These are phyloP conservation scores for Botrytis sinoallii DNA, from an alignment of 2,329 filamentous ascomycete genomes.

Conservation along the genomic window DNA sequence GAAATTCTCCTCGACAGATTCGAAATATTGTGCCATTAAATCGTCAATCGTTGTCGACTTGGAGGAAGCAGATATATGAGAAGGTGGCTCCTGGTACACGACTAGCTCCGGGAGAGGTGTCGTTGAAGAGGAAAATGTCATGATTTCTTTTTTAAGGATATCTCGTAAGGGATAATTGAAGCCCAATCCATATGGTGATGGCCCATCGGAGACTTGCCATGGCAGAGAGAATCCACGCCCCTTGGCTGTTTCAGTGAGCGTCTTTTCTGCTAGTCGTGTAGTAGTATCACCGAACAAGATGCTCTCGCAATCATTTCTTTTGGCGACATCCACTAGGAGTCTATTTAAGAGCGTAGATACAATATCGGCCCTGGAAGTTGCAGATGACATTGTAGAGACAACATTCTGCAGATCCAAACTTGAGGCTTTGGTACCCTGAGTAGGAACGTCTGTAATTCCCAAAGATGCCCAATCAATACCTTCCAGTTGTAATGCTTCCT, in stretches of 20 bases:
- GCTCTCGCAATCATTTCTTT: slow-evolving; percentile 58
- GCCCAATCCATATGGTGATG: slow-evolving; percentile 30
- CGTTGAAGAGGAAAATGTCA: slow-evolving; percentile 58
- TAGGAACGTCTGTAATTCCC: slow-evolving; percentile 22
- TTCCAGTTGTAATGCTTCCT: slow-evolving; percentile 53
- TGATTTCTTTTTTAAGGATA: slow-evolving; percentile 75
- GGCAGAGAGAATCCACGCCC: slow-evolving; percentile 82
- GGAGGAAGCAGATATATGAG: slow-evolving; percentile 34
- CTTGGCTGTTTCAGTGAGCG: slow-evolving; percentile 84
- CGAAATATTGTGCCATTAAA: slow-evolving; percentile 85
- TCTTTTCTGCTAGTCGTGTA: slow-evolving; percentile 80
- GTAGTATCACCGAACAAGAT: slow-evolving; percentile 84
- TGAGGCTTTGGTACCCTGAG: slow-evolving; percentile 24
- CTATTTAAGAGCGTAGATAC: slow-evolving; percentile 67
- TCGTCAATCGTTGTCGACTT: slow-evolving; percentile 86
- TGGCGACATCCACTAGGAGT: slow-evolving; percentile 65
- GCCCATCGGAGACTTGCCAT: slow-evolving; percentile 76
- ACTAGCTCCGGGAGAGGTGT: slow-evolving; percentile 51
- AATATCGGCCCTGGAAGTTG: slow-evolving; percentile 74
- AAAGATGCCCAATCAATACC: slow-evolving; percentile 55
- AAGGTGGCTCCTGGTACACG: slow-evolving; percentile 41
- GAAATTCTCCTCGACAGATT: slow-evolving; percentile 78
- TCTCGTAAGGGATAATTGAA: slow-evolving; percentile 83
- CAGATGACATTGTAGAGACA: slow-evolving; percentile 58
- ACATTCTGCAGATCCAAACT: slow-evolving; percentile 46